A percentile compares a stretch with the other conserved stretches of the same genome.
Evolutionary conservation across 108 stramenopile species (phyloP).

Genomic region (Stephanodiscus minutulus): DNA sequence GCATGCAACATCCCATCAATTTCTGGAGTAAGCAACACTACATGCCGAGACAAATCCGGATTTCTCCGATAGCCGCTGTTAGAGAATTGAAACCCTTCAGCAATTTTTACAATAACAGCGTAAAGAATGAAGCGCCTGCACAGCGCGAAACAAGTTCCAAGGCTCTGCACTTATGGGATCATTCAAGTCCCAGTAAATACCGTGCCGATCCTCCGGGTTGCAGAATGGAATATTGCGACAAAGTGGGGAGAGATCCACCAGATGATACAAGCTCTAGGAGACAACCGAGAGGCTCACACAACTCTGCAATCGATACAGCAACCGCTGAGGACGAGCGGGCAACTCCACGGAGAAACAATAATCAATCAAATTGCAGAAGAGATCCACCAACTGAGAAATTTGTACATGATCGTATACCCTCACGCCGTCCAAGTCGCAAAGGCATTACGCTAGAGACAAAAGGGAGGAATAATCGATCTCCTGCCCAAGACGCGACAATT

Average conservation of each 20-base stretch:
- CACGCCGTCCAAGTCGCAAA: neutral
- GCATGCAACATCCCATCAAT: neutral
- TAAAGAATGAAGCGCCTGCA: neutral
- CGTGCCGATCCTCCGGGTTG: conserved; percentile 15
- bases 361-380: neutral
- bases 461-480: neutral
- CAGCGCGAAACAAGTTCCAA: neutral
- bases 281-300: neutral
- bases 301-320: neutral
- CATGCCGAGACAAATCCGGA: neutral
- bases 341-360: neutral
- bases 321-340: neutral
- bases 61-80: conserved; percentile 13
- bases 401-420: neutral
- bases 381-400: conserved; percentile 1
- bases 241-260: conserved; percentile 5
- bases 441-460: neutral
- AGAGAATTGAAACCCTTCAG: neutral
- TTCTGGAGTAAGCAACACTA: neutral
- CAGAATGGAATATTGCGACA: neutral
- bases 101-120: neutral
- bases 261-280: conserved; percentile 1
- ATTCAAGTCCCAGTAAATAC: neutral
- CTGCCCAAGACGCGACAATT: neutral
- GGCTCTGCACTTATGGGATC: neutral